A percentile compares a stretch with the other conserved stretches of the same genome.
These are phyloP conservation scores for Fusarium cicatricum DNA, from an alignment of 2,329 filamentous ascomycete species.

Conservation along the genomic window DNA sequence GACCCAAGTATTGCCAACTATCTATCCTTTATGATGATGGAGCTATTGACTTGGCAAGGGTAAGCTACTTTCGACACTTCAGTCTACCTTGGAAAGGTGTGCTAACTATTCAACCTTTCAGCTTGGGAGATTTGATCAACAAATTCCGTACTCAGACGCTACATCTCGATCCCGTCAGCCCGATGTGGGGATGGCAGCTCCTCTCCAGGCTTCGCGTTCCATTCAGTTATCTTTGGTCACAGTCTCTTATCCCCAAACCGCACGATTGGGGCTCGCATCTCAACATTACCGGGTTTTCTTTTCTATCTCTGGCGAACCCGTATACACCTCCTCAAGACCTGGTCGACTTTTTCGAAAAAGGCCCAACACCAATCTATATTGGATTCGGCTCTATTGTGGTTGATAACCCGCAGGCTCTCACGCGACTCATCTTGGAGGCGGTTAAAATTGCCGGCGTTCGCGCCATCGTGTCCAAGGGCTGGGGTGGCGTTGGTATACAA, in stretches of 20 bases:
- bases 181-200: constrained; percentile 72
- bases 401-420: constrained; percentile 66
- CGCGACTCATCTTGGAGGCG: constrained; percentile 66
- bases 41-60: constrained; percentile 80
- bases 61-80: constrained; percentile 24
- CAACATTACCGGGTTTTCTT: constrained; percentile 69
- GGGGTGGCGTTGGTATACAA: constrained; percentile 66
- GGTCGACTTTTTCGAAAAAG: constrained; percentile 60
- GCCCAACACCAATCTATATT: constrained; percentile 69
- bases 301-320: constrained; percentile 59
- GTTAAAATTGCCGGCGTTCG: constrained; percentile 64
- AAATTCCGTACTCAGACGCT: constrained; percentile 69
- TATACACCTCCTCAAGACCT: constrained; percentile 65
- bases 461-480: constrained; percentile 70
- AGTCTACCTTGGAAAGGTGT: background rate
- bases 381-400: constrained; percentile 74
- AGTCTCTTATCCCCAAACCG: constrained; percentile 71
- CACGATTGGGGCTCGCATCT: constrained; percentile 68
- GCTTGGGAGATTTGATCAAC: constrained; percentile 75
- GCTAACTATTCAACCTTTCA: constrained; percentile 1
- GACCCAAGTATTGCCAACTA: constrained; percentile 39
- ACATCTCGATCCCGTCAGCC: constrained; percentile 69
- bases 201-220: constrained; percentile 68
- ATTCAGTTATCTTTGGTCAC: constrained; percentile 77
- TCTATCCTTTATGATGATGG: constrained; percentile 59